Evolutionary conservation across 306 rosid genomes (phyloP).

Genomic region (Hippophae rhamnoides): DNA sequence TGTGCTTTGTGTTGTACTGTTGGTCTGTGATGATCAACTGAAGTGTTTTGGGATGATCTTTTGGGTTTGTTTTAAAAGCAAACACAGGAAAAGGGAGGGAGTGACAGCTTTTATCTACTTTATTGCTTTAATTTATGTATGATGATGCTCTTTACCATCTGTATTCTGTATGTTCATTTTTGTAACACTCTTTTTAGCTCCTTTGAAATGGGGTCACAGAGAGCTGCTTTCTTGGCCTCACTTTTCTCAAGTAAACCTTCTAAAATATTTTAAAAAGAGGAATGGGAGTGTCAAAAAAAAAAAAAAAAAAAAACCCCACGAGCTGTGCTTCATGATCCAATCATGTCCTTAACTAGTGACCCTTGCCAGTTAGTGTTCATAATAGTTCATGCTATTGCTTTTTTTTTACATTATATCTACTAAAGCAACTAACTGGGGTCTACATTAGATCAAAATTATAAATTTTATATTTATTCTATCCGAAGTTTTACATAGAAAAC

Average conservation of each 20-base stretch:
- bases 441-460: too few species aligned
- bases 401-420: not conserved
- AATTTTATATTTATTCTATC: too few species aligned
- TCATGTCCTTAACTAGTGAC: slow-evolving; percentile 50
- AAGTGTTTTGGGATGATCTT: slow-evolving; percentile 8
- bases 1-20: slow-evolving; percentile 12
- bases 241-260: not conserved
- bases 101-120: slow-evolving; percentile 56
- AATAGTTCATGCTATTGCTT: not conserved
- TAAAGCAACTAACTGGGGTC: too few species aligned
- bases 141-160: slow-evolving; percentile 17
- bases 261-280: slow-evolving; percentile 11
- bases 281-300: slow-evolving; percentile 22
- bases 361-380: slow-evolving; percentile 28
- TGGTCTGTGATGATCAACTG: not conserved
- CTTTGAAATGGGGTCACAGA: slow-evolving; percentile 39
- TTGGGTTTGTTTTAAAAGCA: slow-evolving; percentile 34
- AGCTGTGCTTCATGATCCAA: slow-evolving; percentile 63
- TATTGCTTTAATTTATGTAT: slow-evolving; percentile 30
- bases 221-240: slow-evolving; percentile 21
- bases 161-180: slow-evolving; percentile 15
- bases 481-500: too few species aligned
- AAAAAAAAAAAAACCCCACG: slow-evolving; percentile 41
- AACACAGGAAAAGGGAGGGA: slow-evolving; percentile 21
- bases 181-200: slow-evolving; percentile 34